phyloP scores from a whole-genome alignment of 768 basidiomycete species.

The Postia placenta region DNA sequence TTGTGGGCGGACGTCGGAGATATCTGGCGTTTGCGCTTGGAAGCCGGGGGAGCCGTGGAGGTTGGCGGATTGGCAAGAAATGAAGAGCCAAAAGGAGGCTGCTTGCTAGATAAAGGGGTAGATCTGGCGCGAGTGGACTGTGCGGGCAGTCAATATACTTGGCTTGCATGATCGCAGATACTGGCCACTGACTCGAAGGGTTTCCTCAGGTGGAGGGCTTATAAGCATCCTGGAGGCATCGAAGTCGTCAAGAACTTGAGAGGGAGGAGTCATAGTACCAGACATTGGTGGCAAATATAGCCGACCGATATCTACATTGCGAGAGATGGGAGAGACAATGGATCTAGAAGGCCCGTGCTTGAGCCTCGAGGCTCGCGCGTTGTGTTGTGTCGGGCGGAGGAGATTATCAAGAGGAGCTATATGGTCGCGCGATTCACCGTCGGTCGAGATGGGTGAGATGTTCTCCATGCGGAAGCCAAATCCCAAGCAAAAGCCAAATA shows the following conservation, averaged over 20 bases:
- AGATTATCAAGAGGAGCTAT: constrained; percentile 11
- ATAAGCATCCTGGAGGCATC: constrained; percentile 32
- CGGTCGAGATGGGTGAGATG: neutral
- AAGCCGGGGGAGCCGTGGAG: neutral
- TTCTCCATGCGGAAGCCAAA: constrained; percentile 1
- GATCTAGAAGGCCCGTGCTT: constrained; percentile 13
- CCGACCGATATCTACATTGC: constrained; percentile 8
- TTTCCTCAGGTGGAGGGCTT: constrained; percentile 62
- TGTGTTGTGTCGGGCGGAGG: constrained; percentile 9
- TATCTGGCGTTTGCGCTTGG: constrained; percentile 3
- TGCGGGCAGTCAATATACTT: constrained; percentile 14
- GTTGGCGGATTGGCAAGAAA: constrained; percentile 8
- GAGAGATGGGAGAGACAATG: constrained; percentile 4
- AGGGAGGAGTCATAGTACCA: constrained; percentile 22
- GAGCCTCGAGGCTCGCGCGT: constrained; percentile 16
- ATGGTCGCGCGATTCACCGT: neutral
- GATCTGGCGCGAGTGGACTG: constrained; percentile 16
- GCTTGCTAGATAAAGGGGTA: constrained; percentile 11
- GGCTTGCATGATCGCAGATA: too few relatives aligned
- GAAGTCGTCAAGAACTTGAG: constrained; percentile 18
- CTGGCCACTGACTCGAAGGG: constrained; percentile 22
- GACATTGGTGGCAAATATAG: constrained; percentile 1
- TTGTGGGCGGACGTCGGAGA: neutral
- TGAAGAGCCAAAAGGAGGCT: constrained; percentile 9
- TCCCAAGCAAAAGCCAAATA: neutral